Evolutionary conservation across 495 filamentous ascomycete species (phyloP), one percentile per base, ranked within the genome.

Genomic region (Parachaetomium inaequale): DNA sequence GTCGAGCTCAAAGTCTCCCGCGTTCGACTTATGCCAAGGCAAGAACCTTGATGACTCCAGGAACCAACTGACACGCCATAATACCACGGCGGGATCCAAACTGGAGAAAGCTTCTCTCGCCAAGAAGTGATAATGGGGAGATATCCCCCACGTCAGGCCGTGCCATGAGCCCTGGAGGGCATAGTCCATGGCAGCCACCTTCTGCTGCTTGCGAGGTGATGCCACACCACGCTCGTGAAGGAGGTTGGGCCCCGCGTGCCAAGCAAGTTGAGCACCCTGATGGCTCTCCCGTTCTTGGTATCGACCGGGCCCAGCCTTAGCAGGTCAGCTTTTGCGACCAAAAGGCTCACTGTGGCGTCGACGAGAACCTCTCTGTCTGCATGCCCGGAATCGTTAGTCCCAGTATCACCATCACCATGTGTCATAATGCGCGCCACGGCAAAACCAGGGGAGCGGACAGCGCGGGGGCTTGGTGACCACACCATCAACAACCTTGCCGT

Each of bases 341-440:
- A 29, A 51, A 17, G 25, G 26, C 6, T 51, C 28, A 51, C 28
- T 14, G 14, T 51, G 47, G 47, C 47, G 15, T 31, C 17, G 26
- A n/a, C 31, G 47, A 51, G 47, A 31, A 51, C 47, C 47, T 51
- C 47, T 51, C 11, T 31, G 47, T 31, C 47, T n/a, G 28, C 28
- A 51, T 14, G 23, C 4, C 47, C 2, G 6, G 15, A 51, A 51
- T 51, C 28, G 26, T 17, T 51, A 51, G 47, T 51, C 8, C 28
- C 47, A 51, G 6, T 4, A 40, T 17, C 47, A 51, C 47, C 28
- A 17, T 26, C 14, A 31, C 12, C 25, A 51, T 29, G 25, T 51
- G 26, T 51, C 47, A 51, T 12, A 1, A 26, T 51, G 47, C 47
- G 4, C n/a, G 23, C 45, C 45, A 26, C 45, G 10, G n/a, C n/a